phyloP scores from a whole-genome alignment of 2,329 filamentous ascomycete genomes.

The Ceratocystis ficicola region DNA sequence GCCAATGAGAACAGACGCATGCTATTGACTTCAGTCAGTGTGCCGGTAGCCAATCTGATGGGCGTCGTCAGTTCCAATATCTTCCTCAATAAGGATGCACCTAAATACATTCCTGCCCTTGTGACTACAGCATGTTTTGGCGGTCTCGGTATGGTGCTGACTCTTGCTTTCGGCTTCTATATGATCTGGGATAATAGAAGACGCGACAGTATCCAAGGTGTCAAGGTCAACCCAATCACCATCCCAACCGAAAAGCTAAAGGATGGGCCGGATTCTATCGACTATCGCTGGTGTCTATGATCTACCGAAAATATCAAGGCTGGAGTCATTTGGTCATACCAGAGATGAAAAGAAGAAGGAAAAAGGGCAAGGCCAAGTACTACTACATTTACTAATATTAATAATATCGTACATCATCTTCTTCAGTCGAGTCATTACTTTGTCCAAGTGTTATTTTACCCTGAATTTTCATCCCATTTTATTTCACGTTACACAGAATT shows the following conservation, averaged over 20 bases:
- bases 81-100: constrained; percentile 51
- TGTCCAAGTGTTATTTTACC: background rate
- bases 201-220: constrained; percentile 42
- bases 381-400: background rate
- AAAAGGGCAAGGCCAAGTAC: background rate
- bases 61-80: constrained; percentile 58
- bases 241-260: constrained; percentile 39
- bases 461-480: background rate
- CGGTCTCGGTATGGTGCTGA: constrained; percentile 44
- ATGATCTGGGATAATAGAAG: constrained; percentile 48
- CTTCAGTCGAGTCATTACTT: background rate
- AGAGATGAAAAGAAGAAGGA: no score
- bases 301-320: constrained; percentile 40
- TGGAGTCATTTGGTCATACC: background rate
- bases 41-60: constrained; percentile 67
- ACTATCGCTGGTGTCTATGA: constrained; percentile 42
- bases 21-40: constrained; percentile 56
- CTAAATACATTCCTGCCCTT: constrained; percentile 54
- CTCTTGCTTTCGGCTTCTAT: constrained; percentile 43
- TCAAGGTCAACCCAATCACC: constrained; percentile 35
- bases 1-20: constrained; percentile 63
- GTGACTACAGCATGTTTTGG: constrained; percentile 55
- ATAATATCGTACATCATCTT: background rate
- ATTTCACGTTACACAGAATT: background rate
- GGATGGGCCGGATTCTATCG: constrained; percentile 36